Evolutionary conservation across 2,329 filamentous ascomycete species (phyloP).

Genomic region (Penicillium sp.): DNA sequence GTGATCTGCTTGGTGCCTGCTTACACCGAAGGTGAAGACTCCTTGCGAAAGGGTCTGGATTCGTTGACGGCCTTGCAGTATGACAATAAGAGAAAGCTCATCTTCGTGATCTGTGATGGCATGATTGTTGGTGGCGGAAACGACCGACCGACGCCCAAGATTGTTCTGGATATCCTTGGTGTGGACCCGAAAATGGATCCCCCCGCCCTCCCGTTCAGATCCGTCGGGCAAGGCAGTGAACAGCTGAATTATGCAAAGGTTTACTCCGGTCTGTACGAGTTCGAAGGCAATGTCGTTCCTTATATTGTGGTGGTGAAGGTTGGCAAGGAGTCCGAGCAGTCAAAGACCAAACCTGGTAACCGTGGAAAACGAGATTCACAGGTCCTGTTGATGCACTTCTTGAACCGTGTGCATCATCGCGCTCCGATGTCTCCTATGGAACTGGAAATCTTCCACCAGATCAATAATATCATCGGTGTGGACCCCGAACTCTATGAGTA

Average conservation of each 20-base stretch:
- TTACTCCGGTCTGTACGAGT: conserved; percentile 97
- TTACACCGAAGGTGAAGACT: conserved; percentile 97
- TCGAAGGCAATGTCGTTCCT: conserved; percentile 94
- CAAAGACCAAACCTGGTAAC: conserved; percentile 90
- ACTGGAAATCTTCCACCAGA: conserved; percentile 97
- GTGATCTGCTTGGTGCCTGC: conserved; percentile 98
- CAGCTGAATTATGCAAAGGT: conserved; percentile 99
- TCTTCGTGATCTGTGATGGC: conserved; percentile 91
- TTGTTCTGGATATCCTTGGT: conserved; percentile 93
- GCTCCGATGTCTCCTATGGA: conserved; percentile 94
- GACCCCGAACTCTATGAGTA: conserved; percentile 98
- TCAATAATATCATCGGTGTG: conserved; percentile 98
- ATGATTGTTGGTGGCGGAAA: conserved; percentile 99
- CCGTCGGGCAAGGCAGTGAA: conserved; percentile 81
- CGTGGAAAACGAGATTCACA: conserved; percentile 98
- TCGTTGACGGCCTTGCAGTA: conserved; percentile 93
- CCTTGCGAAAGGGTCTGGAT: conserved; percentile 86
- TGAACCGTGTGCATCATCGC: conserved; percentile 95
- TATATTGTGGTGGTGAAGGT: conserved; percentile 96
- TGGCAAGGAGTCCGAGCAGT: conserved; percentile 92
- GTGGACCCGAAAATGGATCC: conserved; percentile 97
- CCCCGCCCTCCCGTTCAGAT: conserved; percentile 90
- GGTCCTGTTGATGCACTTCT: conserved; percentile 92
- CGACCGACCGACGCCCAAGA: conserved; percentile 90
- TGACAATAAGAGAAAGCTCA: conserved; percentile 95